Evolutionary conservation across 2,329 filamentous ascomycete species (phyloP).

Genomic region (Diaporthe sp.): DNA sequence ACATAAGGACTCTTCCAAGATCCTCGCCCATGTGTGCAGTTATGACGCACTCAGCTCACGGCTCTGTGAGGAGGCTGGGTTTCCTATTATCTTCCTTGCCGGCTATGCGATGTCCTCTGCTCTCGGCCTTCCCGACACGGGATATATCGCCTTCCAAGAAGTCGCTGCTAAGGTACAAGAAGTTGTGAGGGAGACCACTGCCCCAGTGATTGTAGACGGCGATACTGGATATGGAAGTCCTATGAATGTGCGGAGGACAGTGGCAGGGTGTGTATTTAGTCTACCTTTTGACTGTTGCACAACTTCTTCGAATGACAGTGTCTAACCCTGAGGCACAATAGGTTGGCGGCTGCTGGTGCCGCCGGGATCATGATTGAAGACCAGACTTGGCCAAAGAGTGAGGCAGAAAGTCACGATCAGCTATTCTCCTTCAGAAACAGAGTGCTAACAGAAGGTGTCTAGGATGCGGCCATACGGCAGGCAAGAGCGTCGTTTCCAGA

Average conservation of each 20-base stretch:
- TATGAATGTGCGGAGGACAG: slow-evolving; percentile 13
- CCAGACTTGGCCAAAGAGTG: slow-evolving; percentile 3
- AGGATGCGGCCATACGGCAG: slow-evolving; percentile 14
- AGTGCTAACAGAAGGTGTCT: background rate
- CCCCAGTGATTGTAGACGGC: background rate
- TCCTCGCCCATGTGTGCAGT: slow-evolving; percentile 7
- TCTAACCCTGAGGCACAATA: background rate
- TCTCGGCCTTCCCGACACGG: background rate
- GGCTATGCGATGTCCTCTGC: slow-evolving; percentile 1
- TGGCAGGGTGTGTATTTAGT: background rate
- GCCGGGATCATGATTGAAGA: slow-evolving; percentile 16
- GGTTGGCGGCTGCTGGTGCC: background rate
- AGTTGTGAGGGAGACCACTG: background rate
- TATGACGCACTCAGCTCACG: slow-evolving; percentile 4
- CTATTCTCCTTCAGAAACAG: background rate
- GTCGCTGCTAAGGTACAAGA: background rate
- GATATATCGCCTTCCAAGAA: slow-evolving; percentile 8
- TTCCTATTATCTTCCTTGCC: background rate
- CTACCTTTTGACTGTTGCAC: background rate
- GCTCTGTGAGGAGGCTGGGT: slow-evolving; percentile 4
- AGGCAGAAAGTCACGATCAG: background rate
- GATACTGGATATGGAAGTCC: background rate
- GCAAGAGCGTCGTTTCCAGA: slow-evolving; percentile 4
- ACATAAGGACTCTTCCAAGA: slow-evolving; percentile 2
- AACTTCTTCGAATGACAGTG: background rate